Evolutionary conservation across 2,329 filamentous ascomycete genomes (phyloP).

Genomic region (Knoxdaviesia capensis): DNA sequence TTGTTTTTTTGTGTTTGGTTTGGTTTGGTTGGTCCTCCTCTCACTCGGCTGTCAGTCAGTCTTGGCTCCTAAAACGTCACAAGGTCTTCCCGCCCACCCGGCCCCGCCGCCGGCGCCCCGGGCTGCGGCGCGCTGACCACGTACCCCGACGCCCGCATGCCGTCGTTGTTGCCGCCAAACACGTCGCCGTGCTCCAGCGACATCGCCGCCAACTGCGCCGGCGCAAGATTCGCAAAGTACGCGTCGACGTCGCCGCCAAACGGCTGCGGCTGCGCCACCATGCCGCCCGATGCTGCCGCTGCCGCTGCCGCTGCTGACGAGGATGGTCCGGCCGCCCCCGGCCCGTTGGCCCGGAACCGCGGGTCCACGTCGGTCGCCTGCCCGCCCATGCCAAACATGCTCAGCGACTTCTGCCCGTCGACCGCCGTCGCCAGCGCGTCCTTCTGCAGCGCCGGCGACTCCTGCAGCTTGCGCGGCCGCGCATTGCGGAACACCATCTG

Average conservation of each 20-base stretch:
- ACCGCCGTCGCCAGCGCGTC: slow-evolving; percentile 33
- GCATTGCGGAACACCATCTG: slow-evolving; percentile 91
- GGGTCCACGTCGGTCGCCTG: slow-evolving; percentile 22
- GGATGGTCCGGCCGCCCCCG: slow-evolving; percentile 19
- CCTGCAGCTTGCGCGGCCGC: slow-evolving; percentile 55
- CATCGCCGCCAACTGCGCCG: slow-evolving; percentile 54
- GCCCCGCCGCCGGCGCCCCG: slow-evolving; percentile 45
- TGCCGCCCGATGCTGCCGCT: slow-evolving; percentile 23
- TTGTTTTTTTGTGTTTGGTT: too few relatives aligned
- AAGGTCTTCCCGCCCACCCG: slow-evolving; percentile 48
- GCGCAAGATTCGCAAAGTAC: slow-evolving; percentile 68
- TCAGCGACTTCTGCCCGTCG: slow-evolving; percentile 39
- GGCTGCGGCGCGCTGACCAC: slow-evolving; percentile 71
- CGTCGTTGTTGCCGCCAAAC: slow-evolving; percentile 37
- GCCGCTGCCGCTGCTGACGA: slow-evolving; percentile 9
- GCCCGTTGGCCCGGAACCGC: slow-evolving; percentile 10
- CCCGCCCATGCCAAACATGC: slow-evolving; percentile 31
- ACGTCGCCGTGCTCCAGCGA: slow-evolving; percentile 43
- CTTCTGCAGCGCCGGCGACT: slow-evolving; percentile 72
- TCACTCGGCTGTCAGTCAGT: not conserved
- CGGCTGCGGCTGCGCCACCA: not conserved
- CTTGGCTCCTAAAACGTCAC: slow-evolving; percentile 33
- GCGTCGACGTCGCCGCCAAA: slow-evolving; percentile 50
- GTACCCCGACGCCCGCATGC: slow-evolving; percentile 26
- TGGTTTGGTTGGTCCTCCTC: too few relatives aligned